A percentile compares a stretch with the other conserved stretches of the same genome.
These are phyloP conservation scores for Nakaseomyces sp. DNA, from an alignment of 1,139 yeast species.

Conservation along the genomic window DNA sequence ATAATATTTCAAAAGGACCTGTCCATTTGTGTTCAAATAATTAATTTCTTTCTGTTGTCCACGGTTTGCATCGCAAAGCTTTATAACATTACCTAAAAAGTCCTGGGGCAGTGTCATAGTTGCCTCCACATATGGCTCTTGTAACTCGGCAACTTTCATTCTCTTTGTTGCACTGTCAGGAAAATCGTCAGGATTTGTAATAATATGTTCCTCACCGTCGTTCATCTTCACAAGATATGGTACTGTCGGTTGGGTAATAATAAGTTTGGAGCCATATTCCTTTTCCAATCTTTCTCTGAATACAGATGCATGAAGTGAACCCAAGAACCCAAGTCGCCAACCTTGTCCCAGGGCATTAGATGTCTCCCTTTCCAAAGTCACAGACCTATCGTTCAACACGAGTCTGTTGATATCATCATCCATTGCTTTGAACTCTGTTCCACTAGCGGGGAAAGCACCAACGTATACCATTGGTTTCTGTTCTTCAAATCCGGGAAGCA, in stretches of 20 bases:
- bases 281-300: constrained; percentile 84
- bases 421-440: constrained; percentile 77
- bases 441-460: constrained; percentile 97
- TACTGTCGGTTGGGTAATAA: constrained; percentile 92
- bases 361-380: constrained; percentile 79
- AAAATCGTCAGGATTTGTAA: constrained; percentile 88
- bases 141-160: constrained; percentile 46
- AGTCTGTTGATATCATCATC: constrained; percentile 86
- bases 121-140: constrained; percentile 89
- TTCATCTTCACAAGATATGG: constrained; percentile 68
- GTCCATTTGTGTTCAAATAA: constrained; percentile 63
- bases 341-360: constrained; percentile 95
- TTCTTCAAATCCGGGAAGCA: constrained; percentile 91
- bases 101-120: constrained; percentile 88
- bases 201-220: constrained; percentile 54
- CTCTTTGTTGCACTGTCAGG: constrained; percentile 47
- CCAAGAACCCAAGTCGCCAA: constrained; percentile 92
- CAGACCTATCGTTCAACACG: constrained; percentile 86
- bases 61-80: constrained; percentile 73
- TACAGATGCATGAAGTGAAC: constrained; percentile 91
- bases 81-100: constrained; percentile 77
- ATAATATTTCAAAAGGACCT: constrained; percentile 68
- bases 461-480: constrained; percentile 98
- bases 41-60: constrained; percentile 77
- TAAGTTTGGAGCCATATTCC: constrained; percentile 88